These are phyloP conservation scores for Pseudocercospora vitis DNA, from an alignment of 2,329 filamentous ascomycete genomes.

Conservation along the genomic window DNA sequence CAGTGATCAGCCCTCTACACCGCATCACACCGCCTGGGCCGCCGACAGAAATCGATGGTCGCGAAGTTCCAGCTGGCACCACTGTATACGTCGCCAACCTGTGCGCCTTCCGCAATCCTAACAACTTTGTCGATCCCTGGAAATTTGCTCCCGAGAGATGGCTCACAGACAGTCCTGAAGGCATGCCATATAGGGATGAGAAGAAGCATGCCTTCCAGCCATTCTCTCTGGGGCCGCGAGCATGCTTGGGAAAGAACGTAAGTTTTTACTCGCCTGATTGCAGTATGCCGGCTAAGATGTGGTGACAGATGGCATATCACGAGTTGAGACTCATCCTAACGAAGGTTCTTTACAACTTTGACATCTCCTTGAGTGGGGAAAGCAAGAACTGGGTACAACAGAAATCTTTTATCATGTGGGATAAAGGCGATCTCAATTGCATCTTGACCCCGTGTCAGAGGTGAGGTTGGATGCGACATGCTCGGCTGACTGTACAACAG, in stretches of 20 bases:
- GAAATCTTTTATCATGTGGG: slow-evolving; percentile 32
- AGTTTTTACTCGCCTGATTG: slow-evolving; percentile 5
- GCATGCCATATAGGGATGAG: slow-evolving; percentile 25
- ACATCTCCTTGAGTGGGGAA: slow-evolving; percentile 32
- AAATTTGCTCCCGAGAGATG: slow-evolving; percentile 43
- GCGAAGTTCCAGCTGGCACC: slow-evolving; percentile 29
- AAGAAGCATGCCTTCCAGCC: slow-evolving; percentile 34
- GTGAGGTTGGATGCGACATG: not conserved
- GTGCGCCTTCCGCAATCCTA: slow-evolving; percentile 28
- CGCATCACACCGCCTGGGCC: slow-evolving; percentile 29
- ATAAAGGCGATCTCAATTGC: not conserved
- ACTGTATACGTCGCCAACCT: slow-evolving; percentile 25
- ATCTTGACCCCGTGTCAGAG: not conserved
- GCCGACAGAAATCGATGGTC: slow-evolving; percentile 28
- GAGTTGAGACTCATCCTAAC: slow-evolving; percentile 43
- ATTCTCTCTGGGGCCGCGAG: slow-evolving; percentile 40
- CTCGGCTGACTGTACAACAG: no score
- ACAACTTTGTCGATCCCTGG: slow-evolving; percentile 34
- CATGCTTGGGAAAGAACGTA: slow-evolving; percentile 39
- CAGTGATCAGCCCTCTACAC: slow-evolving; percentile 43
- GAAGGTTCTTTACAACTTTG: slow-evolving; percentile 42
- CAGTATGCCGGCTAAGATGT: slow-evolving; percentile 4
- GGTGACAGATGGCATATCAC: slow-evolving; percentile 39
- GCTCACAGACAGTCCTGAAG: slow-evolving; percentile 32
- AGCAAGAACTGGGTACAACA: slow-evolving; percentile 24